A percentile compares a stretch with the other conserved stretches of the same genome.
phyloP scores from a whole-genome alignment of 2,329 filamentous ascomycete genomes.

The Colletotrichum camelliae region DNA sequence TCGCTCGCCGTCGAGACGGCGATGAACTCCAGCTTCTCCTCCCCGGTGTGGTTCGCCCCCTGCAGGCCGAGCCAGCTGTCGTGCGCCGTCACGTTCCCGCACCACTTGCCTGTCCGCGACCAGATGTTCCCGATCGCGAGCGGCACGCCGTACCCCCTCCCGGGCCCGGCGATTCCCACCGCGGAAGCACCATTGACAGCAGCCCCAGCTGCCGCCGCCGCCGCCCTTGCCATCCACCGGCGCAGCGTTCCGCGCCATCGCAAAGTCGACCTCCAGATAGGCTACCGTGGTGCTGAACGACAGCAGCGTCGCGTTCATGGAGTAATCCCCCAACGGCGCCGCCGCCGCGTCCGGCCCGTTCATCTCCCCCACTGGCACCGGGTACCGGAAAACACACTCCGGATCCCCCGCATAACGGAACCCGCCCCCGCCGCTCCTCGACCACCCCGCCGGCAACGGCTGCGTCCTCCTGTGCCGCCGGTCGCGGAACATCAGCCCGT shows the following conservation, averaged over 20 bases:
- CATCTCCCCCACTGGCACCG: constrained; percentile 35
- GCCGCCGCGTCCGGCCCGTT: not conserved
- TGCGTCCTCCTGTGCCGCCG: constrained; percentile 33
- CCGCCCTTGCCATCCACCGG: constrained; percentile 36
- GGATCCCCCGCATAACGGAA: constrained; percentile 47
- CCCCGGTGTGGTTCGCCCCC: constrained; percentile 50
- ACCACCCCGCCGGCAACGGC: constrained; percentile 44
- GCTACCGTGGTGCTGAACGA: constrained; percentile 44
- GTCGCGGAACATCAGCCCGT: constrained; percentile 44
- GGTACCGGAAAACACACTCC: constrained; percentile 45
- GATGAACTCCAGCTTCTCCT: constrained; percentile 46
- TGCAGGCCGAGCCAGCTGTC: constrained; percentile 51
- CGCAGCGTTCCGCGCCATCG: constrained; percentile 24
- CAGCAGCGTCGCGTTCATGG: constrained; percentile 29
- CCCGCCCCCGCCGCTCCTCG: constrained; percentile 33
- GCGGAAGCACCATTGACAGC: not conserved
- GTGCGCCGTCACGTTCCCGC: constrained; percentile 49
- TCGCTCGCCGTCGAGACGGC: constrained; percentile 46
- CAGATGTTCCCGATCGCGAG: constrained; percentile 50
- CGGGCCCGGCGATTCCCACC: not conserved
- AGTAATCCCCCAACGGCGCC: constrained; percentile 3
- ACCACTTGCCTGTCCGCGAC: constrained; percentile 39
- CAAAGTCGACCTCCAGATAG: constrained; percentile 46
- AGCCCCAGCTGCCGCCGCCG: not conserved
- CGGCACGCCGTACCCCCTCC: constrained; percentile 26